Base-by-base conservation (phyloP, 495 filamentous ascomycete genomes). In the Halenospora varia region DNA sequence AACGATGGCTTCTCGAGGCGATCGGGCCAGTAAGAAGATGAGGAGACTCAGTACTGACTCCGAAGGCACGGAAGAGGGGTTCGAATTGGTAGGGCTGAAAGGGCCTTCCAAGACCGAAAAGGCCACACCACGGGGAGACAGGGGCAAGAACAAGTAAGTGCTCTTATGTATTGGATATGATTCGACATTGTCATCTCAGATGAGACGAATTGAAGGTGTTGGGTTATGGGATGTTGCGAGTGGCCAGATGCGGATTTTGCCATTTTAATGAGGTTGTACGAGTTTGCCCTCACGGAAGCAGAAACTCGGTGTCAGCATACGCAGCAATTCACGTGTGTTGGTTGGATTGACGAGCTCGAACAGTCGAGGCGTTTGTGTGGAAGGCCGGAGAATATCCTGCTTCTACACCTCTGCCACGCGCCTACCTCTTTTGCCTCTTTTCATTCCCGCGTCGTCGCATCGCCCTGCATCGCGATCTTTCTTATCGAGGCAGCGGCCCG, bases 41-140 rank as follows among this genome's bases (percentile, higher is more conserved):
- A 64, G 73, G 48, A 67, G 72, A 45, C 68, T 75, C 41, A 77
- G 73, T 67, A 73, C 70, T 26, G 75, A 77, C 39, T 69, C 73
- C 53, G 73, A 76, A 50, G 69, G 71, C 42, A 62, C 53, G 47
- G 66, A 71, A 29, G 68, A 67, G 25, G 60, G 63, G 13, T 63
- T 68, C 57, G 68, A 75, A 57, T 72, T 68, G 72, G 59, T 54
- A 41, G 60, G 50, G 39, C 17, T 35, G 29, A 56, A 46, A 44
- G 44, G 42, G 13, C 10, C 42, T 45, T 23, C 18, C 8, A 49
- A 49, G 44, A 48, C 24, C 23, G 24, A 49, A 54, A 26, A 29
- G 47, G 53, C 48, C 49, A 49, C 19, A 29, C 39, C 51, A 15
- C 29, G 20, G 23, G 17, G 29, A 10, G 24, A 19, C 15, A 51